Evolutionary conservation across 1,284 basidiomycete genomes (phyloP).

Genomic region (Sporisorium reilianum): DNA sequence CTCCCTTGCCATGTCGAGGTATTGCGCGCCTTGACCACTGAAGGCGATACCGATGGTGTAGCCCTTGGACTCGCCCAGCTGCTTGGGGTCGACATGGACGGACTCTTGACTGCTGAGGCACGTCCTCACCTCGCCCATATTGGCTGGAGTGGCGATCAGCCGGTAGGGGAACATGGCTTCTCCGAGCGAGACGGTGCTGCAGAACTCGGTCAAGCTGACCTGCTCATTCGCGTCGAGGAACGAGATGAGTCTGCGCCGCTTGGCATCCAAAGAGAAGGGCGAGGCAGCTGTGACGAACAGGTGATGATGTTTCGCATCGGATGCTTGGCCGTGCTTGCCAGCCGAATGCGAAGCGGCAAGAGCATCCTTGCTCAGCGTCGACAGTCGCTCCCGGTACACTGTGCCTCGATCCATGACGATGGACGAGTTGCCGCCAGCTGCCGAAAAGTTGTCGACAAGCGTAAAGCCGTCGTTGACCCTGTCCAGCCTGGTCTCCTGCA

Average conservation of each 20-base stretch:
- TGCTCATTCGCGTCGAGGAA: slow-evolving; percentile 29
- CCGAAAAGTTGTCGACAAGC: slow-evolving; percentile 54
- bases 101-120: slow-evolving; percentile 46
- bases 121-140: slow-evolving; percentile 18
- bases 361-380: slow-evolving; percentile 13
- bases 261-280: slow-evolving; percentile 39
- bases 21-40: slow-evolving; percentile 54
- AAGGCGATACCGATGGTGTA: slow-evolving; percentile 33
- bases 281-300: slow-evolving; percentile 46
- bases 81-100: not conserved
- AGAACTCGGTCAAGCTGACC: slow-evolving; percentile 35
- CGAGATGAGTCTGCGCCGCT: slow-evolving; percentile 30
- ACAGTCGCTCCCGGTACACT: slow-evolving; percentile 19
- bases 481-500: slow-evolving; percentile 26
- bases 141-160: slow-evolving; percentile 24
- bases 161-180: slow-evolving; percentile 40
- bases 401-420: slow-evolving; percentile 45
- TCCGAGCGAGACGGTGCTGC: slow-evolving; percentile 41
- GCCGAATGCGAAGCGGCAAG: not conserved
- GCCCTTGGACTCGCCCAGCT: not conserved
- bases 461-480: slow-evolving; percentile 19
- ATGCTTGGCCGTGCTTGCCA: not conserved
- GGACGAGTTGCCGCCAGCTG: slow-evolving; percentile 52
- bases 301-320: slow-evolving; percentile 12
- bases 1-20: slow-evolving; percentile 46